Conservation (phyloP, 2,329 filamentous ascomycete species). For the Exophiala xenobiotica region DNA sequence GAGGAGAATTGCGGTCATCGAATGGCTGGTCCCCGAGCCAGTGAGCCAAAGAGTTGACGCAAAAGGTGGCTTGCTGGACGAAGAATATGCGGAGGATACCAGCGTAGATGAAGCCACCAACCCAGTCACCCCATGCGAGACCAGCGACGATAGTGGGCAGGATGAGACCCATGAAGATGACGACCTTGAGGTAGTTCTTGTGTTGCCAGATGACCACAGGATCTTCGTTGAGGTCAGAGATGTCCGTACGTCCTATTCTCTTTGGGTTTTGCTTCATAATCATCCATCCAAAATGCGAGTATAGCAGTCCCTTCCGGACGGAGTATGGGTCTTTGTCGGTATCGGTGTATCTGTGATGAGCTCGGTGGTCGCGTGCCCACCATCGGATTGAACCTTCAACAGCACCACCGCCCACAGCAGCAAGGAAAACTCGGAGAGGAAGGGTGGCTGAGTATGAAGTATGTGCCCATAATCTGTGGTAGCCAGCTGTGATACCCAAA, state of each 20-base stretch:
- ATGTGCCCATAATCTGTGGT: constrained; percentile 84
- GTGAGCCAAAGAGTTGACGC: constrained; percentile 86
- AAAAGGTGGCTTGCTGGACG: constrained; percentile 90
- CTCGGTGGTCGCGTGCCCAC: constrained; percentile 85
- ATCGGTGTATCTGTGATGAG: constrained; percentile 88
- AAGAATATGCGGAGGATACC: constrained; percentile 86
- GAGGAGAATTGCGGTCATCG: constrained; percentile 86
- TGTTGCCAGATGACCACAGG: constrained; percentile 84
- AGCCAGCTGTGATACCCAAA: constrained; percentile 75
- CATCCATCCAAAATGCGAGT: constrained; percentile 88
- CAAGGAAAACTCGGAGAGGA: constrained; percentile 78
- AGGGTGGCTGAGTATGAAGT: constrained; percentile 75
- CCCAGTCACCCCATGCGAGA: constrained; percentile 76
- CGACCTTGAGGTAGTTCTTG: constrained; percentile 78
- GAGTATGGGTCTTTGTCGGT: constrained; percentile 91
- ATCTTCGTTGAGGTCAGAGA: constrained; percentile 84
- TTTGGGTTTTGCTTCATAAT: constrained; percentile 91
- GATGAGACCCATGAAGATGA: constrained; percentile 72
- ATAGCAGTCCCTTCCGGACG: constrained; percentile 81
- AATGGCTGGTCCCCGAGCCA: constrained; percentile 92
- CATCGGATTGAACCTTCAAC: constrained; percentile 84
- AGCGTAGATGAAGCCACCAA: constrained; percentile 78
- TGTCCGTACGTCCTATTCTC: constrained; percentile 82
- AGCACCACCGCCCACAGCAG: constrained; percentile 76
- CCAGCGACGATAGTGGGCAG: constrained; percentile 75